Evolutionary conservation across 2,329 filamentous ascomycete genomes (phyloP).

Genomic region (Aspergillus caelatus): DNA sequence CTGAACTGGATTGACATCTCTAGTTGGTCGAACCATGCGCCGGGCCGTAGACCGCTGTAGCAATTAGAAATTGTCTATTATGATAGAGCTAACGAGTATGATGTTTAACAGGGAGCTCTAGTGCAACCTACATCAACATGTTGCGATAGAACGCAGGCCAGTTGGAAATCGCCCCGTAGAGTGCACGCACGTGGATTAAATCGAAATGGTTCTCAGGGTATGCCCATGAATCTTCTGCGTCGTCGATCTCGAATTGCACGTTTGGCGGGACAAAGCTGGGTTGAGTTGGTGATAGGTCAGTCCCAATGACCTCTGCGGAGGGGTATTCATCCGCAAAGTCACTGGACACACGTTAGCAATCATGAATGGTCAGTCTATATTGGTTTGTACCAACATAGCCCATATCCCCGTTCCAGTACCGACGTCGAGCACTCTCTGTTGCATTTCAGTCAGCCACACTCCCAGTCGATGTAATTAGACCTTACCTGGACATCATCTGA

Average conservation of each 20-base stretch:
- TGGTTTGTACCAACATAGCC: slow-evolving; percentile 21
- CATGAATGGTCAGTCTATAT: too few relatives aligned
- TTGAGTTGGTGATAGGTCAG: slow-evolving; percentile 67
- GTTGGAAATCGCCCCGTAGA: slow-evolving; percentile 27
- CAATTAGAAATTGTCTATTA: background rate
- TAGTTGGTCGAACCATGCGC: slow-evolving; percentile 30
- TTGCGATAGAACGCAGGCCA: slow-evolving; percentile 27
- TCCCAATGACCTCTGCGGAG: slow-evolving; percentile 59
- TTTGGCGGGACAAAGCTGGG: slow-evolving; percentile 66
- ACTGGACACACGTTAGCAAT: slow-evolving; percentile 10
- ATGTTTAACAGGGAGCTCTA: background rate
- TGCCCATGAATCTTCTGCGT: slow-evolving; percentile 61
- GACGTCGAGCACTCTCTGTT: slow-evolving; percentile 27
- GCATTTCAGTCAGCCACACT: background rate
- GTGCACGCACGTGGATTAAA: slow-evolving; percentile 51
- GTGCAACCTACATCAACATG: slow-evolving; percentile 17
- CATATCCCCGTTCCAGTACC: slow-evolving; percentile 27
- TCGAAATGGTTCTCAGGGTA: slow-evolving; percentile 52
- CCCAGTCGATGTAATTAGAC: background rate
- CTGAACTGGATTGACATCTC: slow-evolving; percentile 30
- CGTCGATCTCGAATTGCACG: slow-evolving; percentile 70
- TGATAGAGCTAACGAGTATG: background rate
- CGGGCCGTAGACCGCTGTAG: slow-evolving; percentile 25
- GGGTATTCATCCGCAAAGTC: slow-evolving; percentile 49
- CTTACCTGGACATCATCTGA: slow-evolving; percentile 19